Evolutionary conservation across 192 early-diverging fungal genomes (phyloP).

Genomic region (Phlyctochytrium bullatum): DNA sequence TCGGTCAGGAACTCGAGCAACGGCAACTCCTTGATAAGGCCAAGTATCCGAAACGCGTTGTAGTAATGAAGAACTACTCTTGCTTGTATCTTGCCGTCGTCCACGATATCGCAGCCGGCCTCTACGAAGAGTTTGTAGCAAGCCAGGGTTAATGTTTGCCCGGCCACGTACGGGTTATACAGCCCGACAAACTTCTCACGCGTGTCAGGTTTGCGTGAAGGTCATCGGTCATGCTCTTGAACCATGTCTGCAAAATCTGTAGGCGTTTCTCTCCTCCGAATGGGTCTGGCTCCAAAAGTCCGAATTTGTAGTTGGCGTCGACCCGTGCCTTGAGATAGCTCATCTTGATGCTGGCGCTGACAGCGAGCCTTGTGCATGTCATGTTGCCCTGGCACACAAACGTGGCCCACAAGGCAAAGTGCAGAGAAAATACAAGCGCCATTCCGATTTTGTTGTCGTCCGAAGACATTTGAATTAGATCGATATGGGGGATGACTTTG

Average conservation of each 20-base stretch:
- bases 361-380: not conserved
- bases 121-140: not conserved
- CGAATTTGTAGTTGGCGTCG: not conserved
- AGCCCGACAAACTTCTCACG: not conserved
- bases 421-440: not conserved
- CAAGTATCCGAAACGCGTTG: not conserved
- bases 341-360: not conserved
- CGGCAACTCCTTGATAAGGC: not conserved
- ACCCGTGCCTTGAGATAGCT: not conserved
- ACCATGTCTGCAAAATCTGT: not conserved
- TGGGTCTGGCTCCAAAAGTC: not conserved
- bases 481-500: not conserved
- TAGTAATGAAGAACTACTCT: not conserved
- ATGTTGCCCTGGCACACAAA: not conserved
- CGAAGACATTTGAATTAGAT: not conserved
- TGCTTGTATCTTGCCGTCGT: not conserved
- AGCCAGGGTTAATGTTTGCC: not conserved
- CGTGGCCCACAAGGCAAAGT: not conserved
- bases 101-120: not conserved
- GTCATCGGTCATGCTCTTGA: not conserved
- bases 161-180: not conserved
- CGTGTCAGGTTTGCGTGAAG: not conserved
- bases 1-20: not conserved
- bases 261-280: not conserved
- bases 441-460: not conserved